Conservation (phyloP, 2,329 filamentous ascomycete genomes). For the Trichocomaceae sp. region DNA sequence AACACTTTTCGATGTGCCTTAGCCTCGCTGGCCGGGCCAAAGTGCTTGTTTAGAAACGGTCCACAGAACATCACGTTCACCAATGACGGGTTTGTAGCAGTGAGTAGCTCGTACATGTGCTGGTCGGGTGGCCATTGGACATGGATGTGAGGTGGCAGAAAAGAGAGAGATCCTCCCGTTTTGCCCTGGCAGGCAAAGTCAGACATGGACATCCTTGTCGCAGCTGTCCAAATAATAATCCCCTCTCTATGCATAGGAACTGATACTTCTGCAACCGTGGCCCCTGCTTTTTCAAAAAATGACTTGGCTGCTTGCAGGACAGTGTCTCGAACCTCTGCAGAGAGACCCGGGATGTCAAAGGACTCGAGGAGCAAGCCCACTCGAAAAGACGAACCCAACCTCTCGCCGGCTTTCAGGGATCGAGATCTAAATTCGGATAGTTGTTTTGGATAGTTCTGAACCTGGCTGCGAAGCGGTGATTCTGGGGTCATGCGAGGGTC, state of each 20-base stretch:
- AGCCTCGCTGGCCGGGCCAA: slow-evolving; percentile 28
- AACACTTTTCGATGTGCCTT: slow-evolving; percentile 45
- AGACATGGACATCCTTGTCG: slow-evolving; percentile 28
- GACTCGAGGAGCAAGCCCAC: slow-evolving; percentile 45
- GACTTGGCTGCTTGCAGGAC: slow-evolving; percentile 32
- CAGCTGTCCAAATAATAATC: slow-evolving; percentile 43
- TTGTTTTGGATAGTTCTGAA: slow-evolving; percentile 27
- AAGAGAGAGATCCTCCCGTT: slow-evolving; percentile 27
- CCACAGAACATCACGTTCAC: slow-evolving; percentile 40
- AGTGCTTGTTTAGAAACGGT: slow-evolving; percentile 22
- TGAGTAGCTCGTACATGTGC: slow-evolving; percentile 40
- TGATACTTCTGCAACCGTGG: slow-evolving; percentile 40
- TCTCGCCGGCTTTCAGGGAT: slow-evolving; percentile 2
- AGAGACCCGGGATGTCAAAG: slow-evolving; percentile 34
- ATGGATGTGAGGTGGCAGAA: slow-evolving; percentile 25
- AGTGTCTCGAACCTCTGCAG: slow-evolving; percentile 31
- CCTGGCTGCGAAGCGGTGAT: slow-evolving; percentile 29
- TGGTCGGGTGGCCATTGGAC: slow-evolving; percentile 34
- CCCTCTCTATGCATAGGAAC: slow-evolving; percentile 43
- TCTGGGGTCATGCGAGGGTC: slow-evolving; percentile 39
- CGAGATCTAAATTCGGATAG: slow-evolving; percentile 16
- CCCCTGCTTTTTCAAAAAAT: slow-evolving; percentile 38
- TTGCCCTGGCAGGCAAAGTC: slow-evolving; percentile 25
- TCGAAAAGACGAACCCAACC: slow-evolving; percentile 35
- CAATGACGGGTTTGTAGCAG: slow-evolving; percentile 40